Evolutionary conservation across 1,139 yeast genomes (phyloP), one percentile per base, ranked within the genome.

Genomic region (Saccharomycopsis hybrid): DNA sequence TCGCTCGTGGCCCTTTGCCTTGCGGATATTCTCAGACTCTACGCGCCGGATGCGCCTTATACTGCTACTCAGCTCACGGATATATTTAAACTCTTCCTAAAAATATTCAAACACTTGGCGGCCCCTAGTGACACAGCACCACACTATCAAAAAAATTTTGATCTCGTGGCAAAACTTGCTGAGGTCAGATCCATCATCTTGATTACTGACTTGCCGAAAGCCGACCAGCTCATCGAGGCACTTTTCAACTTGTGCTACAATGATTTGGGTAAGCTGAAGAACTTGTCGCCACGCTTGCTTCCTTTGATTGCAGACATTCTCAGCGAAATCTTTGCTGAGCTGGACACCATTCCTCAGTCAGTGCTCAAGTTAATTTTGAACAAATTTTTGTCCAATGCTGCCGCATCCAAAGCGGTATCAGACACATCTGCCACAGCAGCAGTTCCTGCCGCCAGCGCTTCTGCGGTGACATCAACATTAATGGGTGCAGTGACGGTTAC

Each of bases 11-110:
- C 94, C 18, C 84, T 95, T 60, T 81, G 94, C 55, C 58, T 89
- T 8, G 75, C 90, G 2, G 96, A 89, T 62, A 70, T 90, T 11
- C 66, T 90, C 42, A 73, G 96, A 54, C 66, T 89, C 8, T 83
- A 74, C 62, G 97, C 96, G 0, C 97, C 97, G 0, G 87, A 89
- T 64, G 96, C 97, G 3, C 97, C 97, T 4, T 89, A 76, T 64
- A 79, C 86, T 1, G 80, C 80, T 36, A 58, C 68, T 1, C 83
- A 85, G 56, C 67, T 89, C 33, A 69, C 80, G 1, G 79, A 73
- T 31, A 72, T 83, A n/a, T 84, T 85, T 66, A 74, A 71, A 55
- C 67, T 82, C 4, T 79, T 87, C 59, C 73, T 83, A 56, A 67
- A 69, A 36, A 92, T 85, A 61, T 77, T 89, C 57, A 73, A 73